Conservation (phyloP, 2,329 filamentous ascomycete species). For the Sarocladiaceae sp. region DNA sequence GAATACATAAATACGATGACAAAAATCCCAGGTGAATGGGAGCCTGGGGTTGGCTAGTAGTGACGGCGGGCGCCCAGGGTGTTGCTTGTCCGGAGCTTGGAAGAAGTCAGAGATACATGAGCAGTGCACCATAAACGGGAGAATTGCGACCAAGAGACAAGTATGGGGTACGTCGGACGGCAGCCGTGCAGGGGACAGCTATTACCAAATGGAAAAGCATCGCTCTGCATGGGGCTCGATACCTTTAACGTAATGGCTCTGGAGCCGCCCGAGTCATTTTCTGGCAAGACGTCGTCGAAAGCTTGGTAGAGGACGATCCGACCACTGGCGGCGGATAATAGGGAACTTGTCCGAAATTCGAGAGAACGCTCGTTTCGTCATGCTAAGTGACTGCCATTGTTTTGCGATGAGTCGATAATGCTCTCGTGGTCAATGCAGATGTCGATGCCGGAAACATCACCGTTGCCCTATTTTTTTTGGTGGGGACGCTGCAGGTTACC, state of each 20-base stretch:
- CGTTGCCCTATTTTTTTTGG: too few relatives aligned
- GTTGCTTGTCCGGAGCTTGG: not conserved
- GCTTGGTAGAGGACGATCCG: not conserved
- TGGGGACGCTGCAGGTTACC: too few relatives aligned
- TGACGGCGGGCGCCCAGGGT: not conserved
- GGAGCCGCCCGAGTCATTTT: slow-evolving; percentile 27
- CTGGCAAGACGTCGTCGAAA: slow-evolving; percentile 2
- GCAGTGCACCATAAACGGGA: not conserved
- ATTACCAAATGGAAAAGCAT: slow-evolving; percentile 47
- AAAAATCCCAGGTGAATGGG: slow-evolving; percentile 6
- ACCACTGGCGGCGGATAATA: not conserved
- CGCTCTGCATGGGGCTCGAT: slow-evolving; percentile 24
- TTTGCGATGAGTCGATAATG: too few relatives aligned
- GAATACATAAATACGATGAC: slow-evolving; percentile 8
- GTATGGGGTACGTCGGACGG: slow-evolving; percentile 1
- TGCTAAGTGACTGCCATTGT: not conserved
- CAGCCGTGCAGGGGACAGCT: slow-evolving; percentile 11
- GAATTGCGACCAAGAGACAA: not conserved
- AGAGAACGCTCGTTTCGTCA: not conserved
- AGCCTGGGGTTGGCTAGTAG: slow-evolving; percentile 6
- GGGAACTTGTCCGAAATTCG: slow-evolving; percentile 2
- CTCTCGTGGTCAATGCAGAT: too few relatives aligned
- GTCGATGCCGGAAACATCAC: too few relatives aligned
- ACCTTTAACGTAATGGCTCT: slow-evolving; percentile 44
- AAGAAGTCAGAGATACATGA: slow-evolving; percentile 4